Conservation (phyloP, 768 basidiomycete genomes). For the Boletus reticulatus region DNA sequence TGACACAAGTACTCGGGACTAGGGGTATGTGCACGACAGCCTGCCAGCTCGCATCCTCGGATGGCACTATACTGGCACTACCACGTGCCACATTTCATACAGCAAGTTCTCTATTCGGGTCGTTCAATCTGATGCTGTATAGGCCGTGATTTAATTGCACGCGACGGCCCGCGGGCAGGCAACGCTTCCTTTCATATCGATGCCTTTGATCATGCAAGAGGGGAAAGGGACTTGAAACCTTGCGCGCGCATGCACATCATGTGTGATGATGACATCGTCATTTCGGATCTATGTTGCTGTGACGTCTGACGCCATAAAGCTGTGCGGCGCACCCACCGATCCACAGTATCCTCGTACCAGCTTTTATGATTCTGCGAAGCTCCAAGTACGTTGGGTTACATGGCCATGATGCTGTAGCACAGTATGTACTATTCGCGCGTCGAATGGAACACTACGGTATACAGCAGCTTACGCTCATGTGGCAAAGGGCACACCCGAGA, state of each 20-base stretch:
- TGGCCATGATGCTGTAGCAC: constrained; percentile 1
- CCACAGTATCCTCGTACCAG: background rate
- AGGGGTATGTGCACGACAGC: constrained; percentile 10
- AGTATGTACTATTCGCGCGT: background rate
- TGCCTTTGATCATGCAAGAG: background rate
- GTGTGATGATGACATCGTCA: background rate
- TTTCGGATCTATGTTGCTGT: background rate
- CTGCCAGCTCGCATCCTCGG: background rate
- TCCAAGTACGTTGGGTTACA: background rate
- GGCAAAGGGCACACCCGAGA: constrained; percentile 12
- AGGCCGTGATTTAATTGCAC: background rate
- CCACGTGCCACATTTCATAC: constrained; percentile 6
- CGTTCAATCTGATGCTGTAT: constrained; percentile 2
- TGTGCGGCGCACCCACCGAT: background rate
- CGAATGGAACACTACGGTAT: background rate
- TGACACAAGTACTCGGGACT: constrained; percentile 11
- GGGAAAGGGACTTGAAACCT: background rate
- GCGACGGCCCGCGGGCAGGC: background rate
- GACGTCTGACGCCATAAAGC: background rate
- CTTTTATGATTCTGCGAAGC: background rate
- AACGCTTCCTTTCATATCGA: background rate
- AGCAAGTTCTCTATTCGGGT: background rate
- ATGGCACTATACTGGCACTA: background rate
- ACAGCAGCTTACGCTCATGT: background rate
- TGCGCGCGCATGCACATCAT: background rate